Evolutionary conservation across 768 basidiomycete species (phyloP), one percentile per base, ranked within the genome.

Genomic region (Termitomyces sp.): DNA sequence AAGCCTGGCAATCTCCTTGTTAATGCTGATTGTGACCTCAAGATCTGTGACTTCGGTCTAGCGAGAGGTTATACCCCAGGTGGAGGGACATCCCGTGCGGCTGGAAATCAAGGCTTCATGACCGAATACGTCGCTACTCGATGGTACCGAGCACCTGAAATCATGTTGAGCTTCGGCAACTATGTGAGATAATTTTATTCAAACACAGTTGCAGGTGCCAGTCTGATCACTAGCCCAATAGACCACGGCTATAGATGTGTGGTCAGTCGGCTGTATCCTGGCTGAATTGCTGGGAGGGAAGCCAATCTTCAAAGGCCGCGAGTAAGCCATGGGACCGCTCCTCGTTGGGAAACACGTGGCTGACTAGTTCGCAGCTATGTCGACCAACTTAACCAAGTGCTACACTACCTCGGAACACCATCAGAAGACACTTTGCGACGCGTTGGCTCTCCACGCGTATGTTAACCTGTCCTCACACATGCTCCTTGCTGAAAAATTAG

Each of bases 91-190:
- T 88, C 85, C 56, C 86, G 82, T 65, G 82, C 87, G 0, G 86
- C 89, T 22, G 88, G 89, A 40, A 91, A 91, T 69, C 90, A 90
- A 69, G 96, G 96, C 0, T 98, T 98, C 77, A 98, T 98, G 96
- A 98, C 97, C 0, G 97, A 98, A 77, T 98, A 96, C 73, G 91
- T 98, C 36, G 96, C 96, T n/a, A 99, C 96, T 8, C 83, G 96
- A 59, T 98, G 96, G 96, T 99, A 99, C 73, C 83, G 96, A 39
- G 96, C 96, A 22, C 96, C 97, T 0, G 97, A 99, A 78, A 99
- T 98, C 76, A 99, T 98, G 97, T 73, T 98, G 68, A 95, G 93
- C 78, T 96, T 94, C 67, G 92, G 92, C 22, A 94, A 94, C 78
- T 94, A 94, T 70, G 94, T 94, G 66, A 73, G 91, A 78, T 13